Evolutionary conservation across 2,329 filamentous ascomycete genomes (phyloP), one percentile per base, ranked within the genome.

Genomic region (Fusarium sp.): DNA sequence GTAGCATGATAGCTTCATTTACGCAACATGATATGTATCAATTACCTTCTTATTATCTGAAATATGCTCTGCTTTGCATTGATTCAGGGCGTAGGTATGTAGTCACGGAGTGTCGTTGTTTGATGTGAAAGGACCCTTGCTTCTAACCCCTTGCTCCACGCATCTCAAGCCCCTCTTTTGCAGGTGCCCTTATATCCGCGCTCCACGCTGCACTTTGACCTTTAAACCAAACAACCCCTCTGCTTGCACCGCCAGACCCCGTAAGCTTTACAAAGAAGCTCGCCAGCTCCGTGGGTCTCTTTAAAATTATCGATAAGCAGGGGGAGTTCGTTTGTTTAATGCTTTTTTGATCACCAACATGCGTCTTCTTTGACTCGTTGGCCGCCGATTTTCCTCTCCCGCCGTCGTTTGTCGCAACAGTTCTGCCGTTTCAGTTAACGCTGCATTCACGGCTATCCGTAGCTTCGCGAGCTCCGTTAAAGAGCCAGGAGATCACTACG

Each of bases 361-460:
- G 78, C 71, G 64, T 70, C 64, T 73, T 40, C 64, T 70, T 64
- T 80, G 77, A 79, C 73, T 76, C 41, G 48, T 62, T 61, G 60
- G 52, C 63, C 70, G 69, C 64, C 67, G 66, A 56, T 54, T 69
- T 66, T 70, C 77, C 67, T 68, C 70, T 74, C 68, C 73, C 61
- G 73, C 74, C 57, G 71, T 64, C 62, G 44, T 74, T 40, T 38
- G 14, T 40, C 46, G 44, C 42, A 27, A 45, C 42, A 59, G 27
- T 46, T 42, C 46, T 40, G 32, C 26, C 69, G 61, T 68, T 44
- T 23, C 40, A 41, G 23, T 40, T 71, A 60, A 60, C 41, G 27
- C 42, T 70, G 56, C 62, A 38, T 44, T 30, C 58, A 66, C 70
- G 67, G 60, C 65, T 55, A 37, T 35, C 33, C 52, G 55, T 60